Evolutionary conservation across 306 rosid genomes (phyloP).

Genomic region (Cajanus cajan): DNA sequence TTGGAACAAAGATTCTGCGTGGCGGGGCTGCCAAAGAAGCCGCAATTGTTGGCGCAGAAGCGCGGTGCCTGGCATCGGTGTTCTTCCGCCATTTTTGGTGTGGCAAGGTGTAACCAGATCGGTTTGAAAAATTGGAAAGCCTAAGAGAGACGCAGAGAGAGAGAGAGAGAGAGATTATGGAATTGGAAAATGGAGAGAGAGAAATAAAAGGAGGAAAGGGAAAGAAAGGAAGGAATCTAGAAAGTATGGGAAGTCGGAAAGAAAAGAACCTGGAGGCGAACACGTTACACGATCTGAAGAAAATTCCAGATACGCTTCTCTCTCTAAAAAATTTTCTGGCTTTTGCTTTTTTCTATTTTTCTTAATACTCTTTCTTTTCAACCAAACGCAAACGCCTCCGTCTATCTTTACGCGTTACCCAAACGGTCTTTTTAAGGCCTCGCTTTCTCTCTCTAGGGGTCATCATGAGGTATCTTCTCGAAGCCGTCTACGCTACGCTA

Average conservation of each 20-base stretch:
- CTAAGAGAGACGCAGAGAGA: not conserved
- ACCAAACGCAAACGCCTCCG: not conserved
- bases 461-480: slow-evolving; percentile 34
- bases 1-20: slow-evolving; percentile 70
- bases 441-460: not conserved
- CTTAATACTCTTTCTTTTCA: not conserved
- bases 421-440: slow-evolving; percentile 2
- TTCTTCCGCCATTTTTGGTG: slow-evolving; percentile 70
- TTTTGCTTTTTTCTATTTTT: not conserved
- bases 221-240: slow-evolving; percentile 24
- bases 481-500: slow-evolving; percentile 37
- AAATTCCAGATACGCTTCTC: slow-evolving; percentile 39
- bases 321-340: not conserved
- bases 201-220: too few relatives aligned
- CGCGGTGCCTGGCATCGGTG: slow-evolving; percentile 76
- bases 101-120: not conserved
- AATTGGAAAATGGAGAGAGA: not conserved
- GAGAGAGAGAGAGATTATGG: not conserved
- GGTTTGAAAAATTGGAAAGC: not conserved
- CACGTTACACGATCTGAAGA: slow-evolving; percentile 24
- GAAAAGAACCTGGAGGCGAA: slow-evolving; percentile 35
- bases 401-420: slow-evolving; percentile 21
- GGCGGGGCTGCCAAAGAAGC: slow-evolving; percentile 75
- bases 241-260: not conserved
- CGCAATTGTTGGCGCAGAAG: slow-evolving; percentile 78